Evolutionary conservation across 2,329 filamentous ascomycete genomes (phyloP), one percentile per base, ranked within the genome.

Genomic region (Sclerotiophoma versabilis): DNA sequence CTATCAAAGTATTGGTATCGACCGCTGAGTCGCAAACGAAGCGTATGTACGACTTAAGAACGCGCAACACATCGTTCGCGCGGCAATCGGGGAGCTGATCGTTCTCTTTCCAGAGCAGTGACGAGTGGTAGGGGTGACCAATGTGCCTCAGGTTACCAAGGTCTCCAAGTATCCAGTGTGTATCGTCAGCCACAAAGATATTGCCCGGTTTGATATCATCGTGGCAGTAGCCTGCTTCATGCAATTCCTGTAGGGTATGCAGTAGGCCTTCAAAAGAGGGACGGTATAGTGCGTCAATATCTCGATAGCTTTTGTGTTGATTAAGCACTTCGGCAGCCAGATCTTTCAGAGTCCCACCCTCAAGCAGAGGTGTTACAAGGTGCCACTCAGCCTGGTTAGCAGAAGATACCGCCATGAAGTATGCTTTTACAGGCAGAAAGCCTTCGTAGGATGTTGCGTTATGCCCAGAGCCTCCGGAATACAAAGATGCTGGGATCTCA

Each of bases 181-280:
- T 42, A 5, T 55, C 27, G 9, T 61, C 54, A 39, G 57, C 32
- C 7, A 72, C 48, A 26, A 74, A 73, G 27, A 76, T 63, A 34
- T 76, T 76, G 43, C 58, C 57, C 0, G 68, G 66, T 51, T 76
- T 76, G 37, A 76, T 55, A 34, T 77, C 74, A 57, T 76, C 70
- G 48, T 76, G 74, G 54, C 74, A 76, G 33, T 66, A 70, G 12
- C 71, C 70, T 11, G 54, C 54, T 6, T 25, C 25, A 43, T 77
- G 74, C 4, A 76, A 58, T 1, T 12, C 32, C 11, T 59, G 45
- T 5, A 76, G 53, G 9, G 49, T 59, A 0, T 22, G 11, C 8
- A 76, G 66, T 3, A 75, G 49, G 9, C 49, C 22, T 23, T 69
- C 48, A 36, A 76, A 70, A 2, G 60, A 54, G 4, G 70, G 65